Evolutionary conservation across 495 filamentous ascomycete genomes (phyloP), one percentile per base, ranked within the genome.

Genomic region (Xylaria acuta): DNA sequence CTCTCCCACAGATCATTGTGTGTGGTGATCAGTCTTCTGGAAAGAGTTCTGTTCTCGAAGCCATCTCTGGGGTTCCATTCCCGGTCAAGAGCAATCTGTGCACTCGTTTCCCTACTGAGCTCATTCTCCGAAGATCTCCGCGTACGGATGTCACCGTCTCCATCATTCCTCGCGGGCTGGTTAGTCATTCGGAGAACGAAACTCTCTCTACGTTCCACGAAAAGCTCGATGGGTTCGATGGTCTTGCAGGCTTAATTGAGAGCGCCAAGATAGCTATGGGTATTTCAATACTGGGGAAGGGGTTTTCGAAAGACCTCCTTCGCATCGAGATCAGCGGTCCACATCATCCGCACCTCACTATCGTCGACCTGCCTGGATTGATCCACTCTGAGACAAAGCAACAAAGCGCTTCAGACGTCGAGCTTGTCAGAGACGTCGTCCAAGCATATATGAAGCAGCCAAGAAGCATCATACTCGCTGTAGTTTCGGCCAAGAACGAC

Each of bases 21-120:
- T 90, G 86, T 69, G 89, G 90, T 0, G 86, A 91, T 78, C 87
- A 91, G 69, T 90, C 87, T 1, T 84, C 84, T 30, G 89, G 89
- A 2, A 92, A 91, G 74, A 90, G 88, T 76, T 92, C 91, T 2
- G 90, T 93, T 3, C 84, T 93, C 0, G 90, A 92, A 71, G 90
- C 89, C 14, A 88, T 93, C 36, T 89, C 89, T 5, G 86, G 88
- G 32, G 83, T 92, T 7, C 80, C 84, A 2, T 92, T 93, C 71
- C 88, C 88, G 0, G 77, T 77, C 7, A 85, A 84, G 56, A 82
- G 81, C 54, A 86, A 79, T 58, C 74, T 89, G 1, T 92, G 90
- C 77, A 92, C 90, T 0, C 83, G 89, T 0, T 92, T 91, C 60
- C 86, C 89, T 0, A 92, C 89, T 0, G 89, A 92, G 71, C 82